Percentiles rank a stretch among this genome's conserved stretches.
These are phyloP conservation scores for Trametes maxima DNA, from an alignment of 768 basidiomycete genomes.

Conservation along the genomic window DNA sequence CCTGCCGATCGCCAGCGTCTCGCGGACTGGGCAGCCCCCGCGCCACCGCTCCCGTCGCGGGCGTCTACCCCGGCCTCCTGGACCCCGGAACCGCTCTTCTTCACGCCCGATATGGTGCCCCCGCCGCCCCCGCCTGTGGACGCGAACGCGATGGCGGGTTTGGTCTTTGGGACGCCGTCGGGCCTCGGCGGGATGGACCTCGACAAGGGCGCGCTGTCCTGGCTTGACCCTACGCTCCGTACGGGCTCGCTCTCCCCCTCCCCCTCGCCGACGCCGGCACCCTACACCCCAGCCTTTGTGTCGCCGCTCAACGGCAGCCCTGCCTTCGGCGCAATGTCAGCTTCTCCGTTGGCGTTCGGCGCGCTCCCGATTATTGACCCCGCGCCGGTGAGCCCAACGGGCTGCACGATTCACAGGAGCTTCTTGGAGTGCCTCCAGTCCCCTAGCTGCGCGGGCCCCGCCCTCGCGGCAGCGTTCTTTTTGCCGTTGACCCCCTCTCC, in stretches of 20 bases:
- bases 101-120: slow-evolving; percentile 8
- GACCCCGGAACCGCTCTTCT: slow-evolving; percentile 1
- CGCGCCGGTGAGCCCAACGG: slow-evolving; percentile 6
- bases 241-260: slow-evolving; percentile 10
- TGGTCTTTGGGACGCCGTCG: neutral
- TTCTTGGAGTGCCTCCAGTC: slow-evolving; percentile 24
- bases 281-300: neutral
- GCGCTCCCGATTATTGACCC: neutral
- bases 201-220: neutral
- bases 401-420: slow-evolving; percentile 22
- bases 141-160: neutral
- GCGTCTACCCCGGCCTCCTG: neutral
- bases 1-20: slow-evolving; percentile 22
- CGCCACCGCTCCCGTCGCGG: neutral
- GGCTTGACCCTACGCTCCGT: slow-evolving; percentile 22
- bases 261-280: neutral
- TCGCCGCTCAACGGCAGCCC: neutral
- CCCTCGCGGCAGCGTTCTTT: neutral
- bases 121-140: neutral
- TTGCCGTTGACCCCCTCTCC: neutral
- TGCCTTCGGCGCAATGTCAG: neutral
- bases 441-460: slow-evolving; percentile 17
- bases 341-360: neutral
- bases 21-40: slow-evolving; percentile 20
- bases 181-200: no score